Base-by-base conservation (phyloP, 257 asterid species). In the Prunella vulgaris region DNA sequence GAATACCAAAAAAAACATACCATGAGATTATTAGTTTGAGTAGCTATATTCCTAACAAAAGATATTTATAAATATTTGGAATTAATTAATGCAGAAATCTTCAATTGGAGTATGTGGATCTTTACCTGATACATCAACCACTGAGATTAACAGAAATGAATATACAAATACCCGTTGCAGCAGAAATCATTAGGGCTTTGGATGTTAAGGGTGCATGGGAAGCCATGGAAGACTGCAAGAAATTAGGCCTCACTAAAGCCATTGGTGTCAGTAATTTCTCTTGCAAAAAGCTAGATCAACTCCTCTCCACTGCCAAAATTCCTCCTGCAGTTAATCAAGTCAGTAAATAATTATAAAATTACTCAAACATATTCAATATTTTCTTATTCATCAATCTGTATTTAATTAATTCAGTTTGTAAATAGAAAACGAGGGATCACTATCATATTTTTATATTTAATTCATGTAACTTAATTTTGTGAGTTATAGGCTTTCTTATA, bases 321-420 rank as follows among this genome's bases (percentile, higher is more conserved):
- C 88, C 74, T 3, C 97, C 96, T 8, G 86, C 86, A 15, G 89
- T 90, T 20, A 83, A 88, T 68, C 92, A 86, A 71, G 96, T 88
- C 25, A 68, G 82, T 64, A 57, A 5, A 18, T 53, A 53, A 15
- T n/a, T n/a, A n/a, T n/a, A n/a, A n/a, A 49, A 4, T n/a, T 2
- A 48, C 3, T 1, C 2, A 4, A 27, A 27, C 4, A 27, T 27
- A 27, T 27, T 27, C 2, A 27, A 27, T 4, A 1, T 27, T 27
- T 27, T 4, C 32, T 27, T 27, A 27, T 27, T 27, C 32, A 27
- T 27, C 32, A 27, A 2, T 27, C 32, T 27, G 2, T 27, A 1
- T 32, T 2, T 32, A 32, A 32, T 32, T 32, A 2, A 3, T 32
- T 2, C 37, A 32, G 0, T 32, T 48, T 9, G 21, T 5, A 48